These are phyloP conservation scores for Catenaria anguillulae DNA, from an alignment of 371 early-diverging fungal genomes.

Conservation along the genomic window DNA sequence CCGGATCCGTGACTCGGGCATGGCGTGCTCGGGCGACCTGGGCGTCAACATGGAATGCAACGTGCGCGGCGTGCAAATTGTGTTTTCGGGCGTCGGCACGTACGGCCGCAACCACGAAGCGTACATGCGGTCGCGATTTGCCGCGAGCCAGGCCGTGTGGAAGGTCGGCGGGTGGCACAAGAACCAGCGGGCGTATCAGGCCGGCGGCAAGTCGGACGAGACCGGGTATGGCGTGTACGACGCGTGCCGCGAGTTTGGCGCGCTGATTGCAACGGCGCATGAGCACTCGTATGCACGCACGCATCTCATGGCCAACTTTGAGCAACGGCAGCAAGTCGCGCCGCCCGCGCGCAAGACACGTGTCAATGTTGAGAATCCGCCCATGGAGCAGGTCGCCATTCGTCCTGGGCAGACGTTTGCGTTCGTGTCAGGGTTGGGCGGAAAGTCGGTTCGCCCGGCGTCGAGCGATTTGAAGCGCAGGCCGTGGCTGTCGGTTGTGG, in stretches of 20 bases:
- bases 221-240: constrained; percentile 23
- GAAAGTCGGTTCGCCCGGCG: too few relatives aligned
- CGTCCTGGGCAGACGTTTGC: neutral
- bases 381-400: too few relatives aligned
- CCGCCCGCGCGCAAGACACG: too few relatives aligned
- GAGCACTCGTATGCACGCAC: constrained; percentile 15
- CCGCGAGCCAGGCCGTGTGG: constrained; percentile 13
- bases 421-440: constrained; percentile 9
- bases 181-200: constrained; percentile 23
- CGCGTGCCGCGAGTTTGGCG: constrained; percentile 20
- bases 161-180: constrained; percentile 27
- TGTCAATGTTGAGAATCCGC: too few relatives aligned
- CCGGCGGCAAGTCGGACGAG: constrained; percentile 25
- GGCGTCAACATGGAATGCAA: constrained; percentile 22
- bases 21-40: constrained; percentile 19
- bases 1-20: neutral
- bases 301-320: constrained; percentile 17
- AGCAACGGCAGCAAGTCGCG: too few relatives aligned
- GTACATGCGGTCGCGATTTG: constrained; percentile 14
- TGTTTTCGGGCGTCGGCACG: constrained; percentile 23
- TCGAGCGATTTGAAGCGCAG: too few relatives aligned
- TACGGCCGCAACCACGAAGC: constrained; percentile 18
- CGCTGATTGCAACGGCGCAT: constrained; percentile 20
- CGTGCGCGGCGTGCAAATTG: constrained; percentile 13
- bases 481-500: too few relatives aligned